Conservation (phyloP, 2,329 filamentous ascomycete species). For the Trichoderma hamatum region DNA sequence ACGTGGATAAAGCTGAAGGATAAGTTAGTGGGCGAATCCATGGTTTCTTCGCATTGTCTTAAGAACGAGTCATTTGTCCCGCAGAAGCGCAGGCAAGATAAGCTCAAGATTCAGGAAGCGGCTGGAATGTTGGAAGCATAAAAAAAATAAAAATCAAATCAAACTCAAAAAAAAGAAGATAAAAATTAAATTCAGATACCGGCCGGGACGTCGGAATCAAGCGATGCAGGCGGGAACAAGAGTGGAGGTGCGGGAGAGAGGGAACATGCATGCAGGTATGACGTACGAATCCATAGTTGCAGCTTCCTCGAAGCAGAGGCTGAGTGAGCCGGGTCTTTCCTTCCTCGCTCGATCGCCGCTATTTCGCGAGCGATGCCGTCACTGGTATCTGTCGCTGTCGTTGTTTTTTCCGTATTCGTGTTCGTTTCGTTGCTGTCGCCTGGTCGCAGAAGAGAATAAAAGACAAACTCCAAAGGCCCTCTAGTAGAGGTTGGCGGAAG, state of each 20-base stretch:
- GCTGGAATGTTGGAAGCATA: neutral
- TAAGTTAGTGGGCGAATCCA: conserved; percentile 27
- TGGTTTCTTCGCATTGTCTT: neutral
- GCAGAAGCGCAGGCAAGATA: neutral
- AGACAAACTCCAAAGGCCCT: neutral
- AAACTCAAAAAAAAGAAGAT: neutral
- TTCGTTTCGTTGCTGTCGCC: conserved; percentile 12
- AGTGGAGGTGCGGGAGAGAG: conserved; percentile 15
- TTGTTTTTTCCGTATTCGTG: conserved; percentile 1
- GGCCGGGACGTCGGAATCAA: neutral
- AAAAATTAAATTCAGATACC: neutral
- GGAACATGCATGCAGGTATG: conserved; percentile 24
- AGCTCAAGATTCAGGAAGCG: neutral
- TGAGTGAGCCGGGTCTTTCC: conserved; percentile 15
- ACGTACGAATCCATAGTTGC: conserved; percentile 40
- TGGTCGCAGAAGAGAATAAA: neutral
- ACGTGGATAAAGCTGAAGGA: conserved; percentile 55
- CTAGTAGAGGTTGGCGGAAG: neutral
- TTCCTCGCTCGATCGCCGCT: conserved; percentile 1
- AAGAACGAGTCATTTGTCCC: neutral
- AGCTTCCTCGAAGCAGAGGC: conserved; percentile 7
- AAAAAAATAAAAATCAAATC: neutral
- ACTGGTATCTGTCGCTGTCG: neutral
- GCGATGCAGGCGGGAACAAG: conserved; percentile 11
- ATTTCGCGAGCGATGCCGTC: conserved; percentile 12